These are phyloP conservation scores for Penicillium sclerotigenum DNA, from an alignment of 2,329 filamentous ascomycete genomes.

Conservation along the genomic window DNA sequence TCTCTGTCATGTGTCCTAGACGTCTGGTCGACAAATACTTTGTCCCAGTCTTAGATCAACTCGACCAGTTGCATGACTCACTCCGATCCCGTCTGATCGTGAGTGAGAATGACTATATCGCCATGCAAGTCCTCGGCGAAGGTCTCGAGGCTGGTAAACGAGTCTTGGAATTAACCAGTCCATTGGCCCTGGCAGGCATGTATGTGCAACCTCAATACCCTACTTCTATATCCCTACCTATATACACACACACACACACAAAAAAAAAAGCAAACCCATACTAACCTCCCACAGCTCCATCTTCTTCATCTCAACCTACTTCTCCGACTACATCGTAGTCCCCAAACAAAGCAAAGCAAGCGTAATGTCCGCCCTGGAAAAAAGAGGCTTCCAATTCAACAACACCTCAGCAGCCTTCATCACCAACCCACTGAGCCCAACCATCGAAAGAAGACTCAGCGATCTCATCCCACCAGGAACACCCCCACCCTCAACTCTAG, in stretches of 20 bases:
- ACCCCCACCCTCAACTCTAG: slow-evolving; percentile 72
- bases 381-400: slow-evolving; percentile 80
- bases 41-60: slow-evolving; percentile 62
- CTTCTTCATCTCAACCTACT: slow-evolving; percentile 98
- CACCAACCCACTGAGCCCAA: slow-evolving; percentile 47
- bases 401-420: slow-evolving; percentile 66
- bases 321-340: slow-evolving; percentile 93
- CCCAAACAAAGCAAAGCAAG: slow-evolving; percentile 69
- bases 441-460: slow-evolving; percentile 23
- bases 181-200: slow-evolving; percentile 86
- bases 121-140: slow-evolving; percentile 84
- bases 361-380: slow-evolving; percentile 73
- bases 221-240: no score
- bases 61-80: slow-evolving; percentile 48
- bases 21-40: slow-evolving; percentile 73
- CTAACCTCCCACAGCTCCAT: slow-evolving; percentile 60
- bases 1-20: slow-evolving; percentile 83
- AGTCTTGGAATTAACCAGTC: slow-evolving; percentile 86
- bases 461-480: slow-evolving; percentile 54
- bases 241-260: no score
- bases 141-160: slow-evolving; percentile 87
- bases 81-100: slow-evolving; percentile 61
- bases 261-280: neutral
- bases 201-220: slow-evolving; percentile 36
- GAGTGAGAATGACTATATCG: slow-evolving; percentile 78